phyloP scores from a whole-genome alignment of 2,329 filamentous ascomycete genomes.

The Colletotrichum liaoningense region DNA sequence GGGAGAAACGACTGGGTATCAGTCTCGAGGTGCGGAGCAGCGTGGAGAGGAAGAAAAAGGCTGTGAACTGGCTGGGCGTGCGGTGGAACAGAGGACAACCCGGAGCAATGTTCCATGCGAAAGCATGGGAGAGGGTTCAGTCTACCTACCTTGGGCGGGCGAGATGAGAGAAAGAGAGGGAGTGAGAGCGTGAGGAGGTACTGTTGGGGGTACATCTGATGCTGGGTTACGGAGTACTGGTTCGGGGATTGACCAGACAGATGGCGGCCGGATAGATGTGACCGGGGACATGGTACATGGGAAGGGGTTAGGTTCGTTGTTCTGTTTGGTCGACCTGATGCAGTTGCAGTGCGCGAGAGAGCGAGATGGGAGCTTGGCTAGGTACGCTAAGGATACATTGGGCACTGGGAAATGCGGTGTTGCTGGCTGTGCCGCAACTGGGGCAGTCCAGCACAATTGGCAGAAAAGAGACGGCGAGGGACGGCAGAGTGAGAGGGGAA shows the following conservation, averaged over 20 bases:
- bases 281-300: neutral
- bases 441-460: neutral
- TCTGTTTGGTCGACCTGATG: neutral
- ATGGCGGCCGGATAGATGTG: neutral
- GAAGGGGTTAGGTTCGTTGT: neutral
- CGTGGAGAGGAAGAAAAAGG: neutral
- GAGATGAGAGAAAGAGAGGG: conserved; percentile 8
- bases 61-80: neutral
- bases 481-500: conserved; percentile 11
- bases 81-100: neutral
- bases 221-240: neutral
- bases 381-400: neutral
- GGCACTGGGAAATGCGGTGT: neutral
- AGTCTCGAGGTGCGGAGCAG: neutral
- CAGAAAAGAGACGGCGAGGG: neutral
- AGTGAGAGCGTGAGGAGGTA: neutral
- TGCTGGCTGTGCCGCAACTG: neutral
- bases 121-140: neutral
- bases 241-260: neutral
- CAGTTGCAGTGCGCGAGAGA: neutral
- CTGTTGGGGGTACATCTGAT: neutral
- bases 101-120: conserved; percentile 12
- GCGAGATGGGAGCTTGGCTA: neutral
- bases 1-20: conserved; percentile 4
- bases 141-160: neutral